Conservation (phyloP, 352 stramenopile species). For the Pythium brachiatum region DNA sequence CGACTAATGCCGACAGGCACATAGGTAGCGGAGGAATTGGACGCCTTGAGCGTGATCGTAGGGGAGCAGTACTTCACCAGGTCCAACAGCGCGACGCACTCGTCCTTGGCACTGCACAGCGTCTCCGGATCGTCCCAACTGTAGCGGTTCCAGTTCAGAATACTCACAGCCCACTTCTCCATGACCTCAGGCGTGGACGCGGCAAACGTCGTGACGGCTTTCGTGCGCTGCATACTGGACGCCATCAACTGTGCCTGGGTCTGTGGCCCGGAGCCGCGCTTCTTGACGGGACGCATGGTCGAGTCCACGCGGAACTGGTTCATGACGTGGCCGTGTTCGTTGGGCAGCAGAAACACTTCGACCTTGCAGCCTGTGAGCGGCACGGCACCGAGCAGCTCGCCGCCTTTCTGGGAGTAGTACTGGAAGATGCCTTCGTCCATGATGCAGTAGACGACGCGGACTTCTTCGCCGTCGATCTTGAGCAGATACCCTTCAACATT, state of each 20-base stretch:
- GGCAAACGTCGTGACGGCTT: slow-evolving; percentile 40
- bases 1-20: slow-evolving; percentile 51
- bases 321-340: slow-evolving; percentile 36
- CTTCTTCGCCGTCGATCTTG: slow-evolving; percentile 60
- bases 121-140: slow-evolving; percentile 80
- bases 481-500: slow-evolving; percentile 84
- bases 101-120: slow-evolving; percentile 75
- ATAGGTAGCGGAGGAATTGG: slow-evolving; percentile 11
- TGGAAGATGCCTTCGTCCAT: slow-evolving; percentile 79
- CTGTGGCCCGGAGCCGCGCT: slow-evolving; percentile 26
- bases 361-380: slow-evolving; percentile 74
- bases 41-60: slow-evolving; percentile 30
- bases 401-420: slow-evolving; percentile 76
- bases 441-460: slow-evolving; percentile 77
- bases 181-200: slow-evolving; percentile 53
- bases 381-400: slow-evolving; percentile 55
- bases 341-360: slow-evolving; percentile 64
- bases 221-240: slow-evolving; percentile 17
- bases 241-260: slow-evolving; percentile 23
- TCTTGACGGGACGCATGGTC: slow-evolving; percentile 23
- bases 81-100: slow-evolving; percentile 44
- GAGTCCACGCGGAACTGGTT: slow-evolving; percentile 75
- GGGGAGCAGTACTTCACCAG: slow-evolving; percentile 30
- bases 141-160: slow-evolving; percentile 86
- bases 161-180: slow-evolving; percentile 69